Conservation (phyloP, 2,329 filamentous ascomycete species). For the Arthrobotrys sphaeroides region DNA sequence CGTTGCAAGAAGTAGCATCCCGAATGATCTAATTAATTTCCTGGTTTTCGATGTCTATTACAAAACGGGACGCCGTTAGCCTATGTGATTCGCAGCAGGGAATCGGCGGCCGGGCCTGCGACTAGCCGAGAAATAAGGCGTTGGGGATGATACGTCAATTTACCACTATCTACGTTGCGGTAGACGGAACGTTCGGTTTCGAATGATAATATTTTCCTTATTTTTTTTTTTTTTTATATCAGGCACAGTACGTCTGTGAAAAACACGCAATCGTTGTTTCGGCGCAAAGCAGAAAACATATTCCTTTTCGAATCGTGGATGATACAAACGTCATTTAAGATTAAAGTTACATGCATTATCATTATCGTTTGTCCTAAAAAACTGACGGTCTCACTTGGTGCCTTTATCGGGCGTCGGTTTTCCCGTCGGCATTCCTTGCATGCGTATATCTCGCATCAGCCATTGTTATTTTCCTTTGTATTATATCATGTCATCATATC, state of each 20-base stretch:
- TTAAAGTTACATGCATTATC: neutral
- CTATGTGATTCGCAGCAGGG: neutral
- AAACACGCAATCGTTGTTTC: too few relatives aligned
- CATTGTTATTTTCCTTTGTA: too few relatives aligned
- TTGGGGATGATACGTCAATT: neutral
- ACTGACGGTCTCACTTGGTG: neutral
- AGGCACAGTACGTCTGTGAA: slow-evolving; percentile 4
- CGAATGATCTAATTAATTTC: slow-evolving; percentile 11
- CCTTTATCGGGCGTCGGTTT: neutral
- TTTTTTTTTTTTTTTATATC: neutral
- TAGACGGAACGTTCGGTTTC: neutral
- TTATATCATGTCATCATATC: neutral
- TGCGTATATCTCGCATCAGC: neutral
- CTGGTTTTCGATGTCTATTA: neutral
- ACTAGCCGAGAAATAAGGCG: slow-evolving; percentile 7
- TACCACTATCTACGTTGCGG: too few relatives aligned
- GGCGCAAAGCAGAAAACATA: too few relatives aligned
- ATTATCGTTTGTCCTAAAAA: neutral
- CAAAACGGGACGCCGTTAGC: neutral
- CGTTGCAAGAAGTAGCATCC: slow-evolving; percentile 8
- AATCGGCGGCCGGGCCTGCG: slow-evolving; percentile 1
- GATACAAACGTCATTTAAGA: neutral
- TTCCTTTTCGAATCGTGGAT: too few relatives aligned
- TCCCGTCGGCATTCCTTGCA: neutral
- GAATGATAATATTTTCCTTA: neutral